These are phyloP conservation scores for Laguncularia racemosa DNA, from an alignment of 345 rosid genomes.

Conservation along the genomic window DNA sequence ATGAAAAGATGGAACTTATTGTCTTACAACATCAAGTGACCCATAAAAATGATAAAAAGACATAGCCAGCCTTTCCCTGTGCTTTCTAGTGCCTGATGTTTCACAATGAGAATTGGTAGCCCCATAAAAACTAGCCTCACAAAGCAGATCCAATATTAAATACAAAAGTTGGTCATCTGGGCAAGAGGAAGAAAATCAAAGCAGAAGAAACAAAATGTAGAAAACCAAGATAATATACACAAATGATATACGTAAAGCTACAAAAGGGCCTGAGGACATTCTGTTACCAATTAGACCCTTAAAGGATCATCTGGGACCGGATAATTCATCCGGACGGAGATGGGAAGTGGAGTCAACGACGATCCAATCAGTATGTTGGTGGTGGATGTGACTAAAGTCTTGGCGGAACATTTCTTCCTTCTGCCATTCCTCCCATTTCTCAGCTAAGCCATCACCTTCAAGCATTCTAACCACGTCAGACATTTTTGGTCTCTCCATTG, in stretches of 20 bases:
- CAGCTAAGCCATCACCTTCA: slow-evolving; percentile 86
- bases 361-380: slow-evolving; percentile 42
- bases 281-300: no score
- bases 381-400: slow-evolving; percentile 33
- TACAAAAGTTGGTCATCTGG: not conserved
- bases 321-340: slow-evolving; percentile 54
- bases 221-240: slow-evolving; percentile 10
- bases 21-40: slow-evolving; percentile 17
- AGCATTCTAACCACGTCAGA: slow-evolving; percentile 91
- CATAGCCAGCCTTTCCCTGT: slow-evolving; percentile 3
- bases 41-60: slow-evolving; percentile 15
- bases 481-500: slow-evolving; percentile 89
- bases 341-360: slow-evolving; percentile 50
- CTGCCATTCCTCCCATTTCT: slow-evolving; percentile 97
- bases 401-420: slow-evolving; percentile 66
- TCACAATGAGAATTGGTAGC: slow-evolving; percentile 9
- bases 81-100: slow-evolving; percentile 19
- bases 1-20: slow-evolving; percentile 8
- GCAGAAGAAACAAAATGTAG: slow-evolving; percentile 2
- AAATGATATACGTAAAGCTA: slow-evolving; percentile 10
- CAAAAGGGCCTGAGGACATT: slow-evolving; percentile 9
- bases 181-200: not conserved
- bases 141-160: not conserved
- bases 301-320: slow-evolving; percentile 74
- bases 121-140: slow-evolving; percentile 25